These are phyloP conservation scores for Penicillium salamii DNA, from an alignment of 495 filamentous ascomycete genomes.

Conservation along the genomic window DNA sequence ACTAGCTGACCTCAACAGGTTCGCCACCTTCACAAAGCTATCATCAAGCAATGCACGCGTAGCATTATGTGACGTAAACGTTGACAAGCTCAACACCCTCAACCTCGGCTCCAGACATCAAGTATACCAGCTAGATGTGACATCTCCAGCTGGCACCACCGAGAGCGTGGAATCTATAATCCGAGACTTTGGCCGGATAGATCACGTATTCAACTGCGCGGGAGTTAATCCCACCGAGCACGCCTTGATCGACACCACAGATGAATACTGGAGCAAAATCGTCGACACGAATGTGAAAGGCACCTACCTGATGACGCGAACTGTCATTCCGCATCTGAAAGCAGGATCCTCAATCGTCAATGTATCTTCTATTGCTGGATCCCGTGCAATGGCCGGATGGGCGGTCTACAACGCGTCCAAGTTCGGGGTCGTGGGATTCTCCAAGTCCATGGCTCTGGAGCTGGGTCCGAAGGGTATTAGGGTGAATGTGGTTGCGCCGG, in stretches of 20 bases:
- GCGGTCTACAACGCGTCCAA: conserved; percentile 49
- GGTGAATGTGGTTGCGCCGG: conserved; percentile 49
- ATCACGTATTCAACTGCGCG: conserved; percentile 53
- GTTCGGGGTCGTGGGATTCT: conserved; percentile 48
- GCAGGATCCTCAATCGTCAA: conserved; percentile 33
- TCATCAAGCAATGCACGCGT: conserved; percentile 41
- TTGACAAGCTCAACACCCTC: conserved; percentile 17
- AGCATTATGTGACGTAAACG: conserved; percentile 44
- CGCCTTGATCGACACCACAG: conserved; percentile 28
- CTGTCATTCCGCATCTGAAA: conserved; percentile 9
- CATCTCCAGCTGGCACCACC: conserved; percentile 8
- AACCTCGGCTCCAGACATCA: conserved; percentile 18
- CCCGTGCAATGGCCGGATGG: conserved; percentile 32
- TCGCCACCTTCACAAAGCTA: conserved; percentile 44
- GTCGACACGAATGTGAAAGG: conserved; percentile 15
- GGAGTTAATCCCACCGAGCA: conserved; percentile 48
- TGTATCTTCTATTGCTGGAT: conserved; percentile 43
- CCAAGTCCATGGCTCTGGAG: conserved; percentile 50
- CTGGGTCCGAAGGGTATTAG: conserved; percentile 45
- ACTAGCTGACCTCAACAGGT: background rate
- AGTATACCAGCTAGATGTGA: conserved; percentile 36
- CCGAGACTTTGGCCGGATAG: conserved; percentile 27
- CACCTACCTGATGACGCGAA: conserved; percentile 12
- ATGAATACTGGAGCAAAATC: conserved; percentile 12
- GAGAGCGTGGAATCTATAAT: conserved; percentile 28